Evolutionary conservation across 2,329 filamentous ascomycete genomes (phyloP).

Genomic region (Colletotrichum tropicale): DNA sequence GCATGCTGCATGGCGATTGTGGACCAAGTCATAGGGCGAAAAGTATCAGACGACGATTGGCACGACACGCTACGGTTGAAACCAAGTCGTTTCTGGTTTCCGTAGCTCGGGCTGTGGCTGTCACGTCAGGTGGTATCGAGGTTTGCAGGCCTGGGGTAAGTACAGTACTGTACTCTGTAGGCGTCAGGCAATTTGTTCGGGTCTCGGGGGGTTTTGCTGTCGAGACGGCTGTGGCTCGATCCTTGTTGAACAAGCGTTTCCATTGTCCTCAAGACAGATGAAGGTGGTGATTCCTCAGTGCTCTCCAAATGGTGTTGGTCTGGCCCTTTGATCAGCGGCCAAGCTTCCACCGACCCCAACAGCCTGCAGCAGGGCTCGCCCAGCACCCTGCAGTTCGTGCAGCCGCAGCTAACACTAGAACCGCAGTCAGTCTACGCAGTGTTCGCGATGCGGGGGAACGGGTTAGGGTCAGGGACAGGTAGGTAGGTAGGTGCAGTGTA

Average conservation of each 20-base stretch:
- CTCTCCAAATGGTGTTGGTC: background rate
- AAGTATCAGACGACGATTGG: background rate
- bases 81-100: background rate
- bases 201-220: background rate
- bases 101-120: background rate
- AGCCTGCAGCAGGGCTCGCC: background rate
- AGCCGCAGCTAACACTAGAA: background rate
- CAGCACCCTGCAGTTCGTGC: background rate
- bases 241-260: background rate
- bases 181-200: background rate
- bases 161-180: background rate
- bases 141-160: background rate
- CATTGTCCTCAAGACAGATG: background rate
- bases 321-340: constrained; percentile 9
- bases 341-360: background rate
- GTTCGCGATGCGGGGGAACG: background rate
- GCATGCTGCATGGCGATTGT: background rate
- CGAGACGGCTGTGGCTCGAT: background rate
- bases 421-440: background rate
- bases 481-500: background rate
- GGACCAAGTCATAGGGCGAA: background rate
- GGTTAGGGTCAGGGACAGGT: background rate
- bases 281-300: background rate
- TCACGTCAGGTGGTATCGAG: background rate
- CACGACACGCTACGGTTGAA: background rate